Base-by-base conservation (phyloP, 352 stramenopile genomes). In the Globisporangium cylindrosporum region DNA sequence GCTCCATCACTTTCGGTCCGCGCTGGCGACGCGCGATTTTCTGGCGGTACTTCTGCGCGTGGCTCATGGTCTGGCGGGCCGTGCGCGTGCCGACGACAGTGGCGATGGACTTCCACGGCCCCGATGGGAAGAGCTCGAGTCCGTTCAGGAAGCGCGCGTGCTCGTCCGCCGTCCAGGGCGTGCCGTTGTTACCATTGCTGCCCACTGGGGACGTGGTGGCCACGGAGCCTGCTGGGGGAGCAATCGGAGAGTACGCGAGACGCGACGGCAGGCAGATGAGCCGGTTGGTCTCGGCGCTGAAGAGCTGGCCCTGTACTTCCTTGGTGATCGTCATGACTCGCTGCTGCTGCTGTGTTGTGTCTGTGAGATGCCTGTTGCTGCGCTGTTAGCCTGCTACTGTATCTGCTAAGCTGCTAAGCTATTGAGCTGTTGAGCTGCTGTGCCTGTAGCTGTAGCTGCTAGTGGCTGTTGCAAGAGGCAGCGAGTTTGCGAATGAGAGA, bases 21-120 rank as follows among this genome's bases (percentile, higher is more conserved):
- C 25, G 6, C 51, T 58, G 7, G 24, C 68, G 73, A 58, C 79
- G 79, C 22, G 71, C 69, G 48, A 88, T 84, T 62, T 79, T 78
- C 59, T 88, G 75, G 6, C 80, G 74, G 67, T 84, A 84, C 61
- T 88, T 88, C 43, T 88, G 80, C 9, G 76, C 78, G 51, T 88
- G 78, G n/a, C 75, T 82, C 78, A 87, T 85, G 9, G 75, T 85
- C 63, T 85, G 80, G 7, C 78, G 71, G 7, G 74, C 66, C n/a
- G 81, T 80, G n/a, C 77, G 74, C 0, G 80, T 86, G 49, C 80
- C 73, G 0, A 89, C 78, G 38, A 76, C 73, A 27, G 60, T 65
- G 8, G 80, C 75, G 60, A 89, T 84, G 29, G 72, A 64, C 60
- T 79, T 77, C 78, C 80, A 89, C 1, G 78, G 76, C 1, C 78